Evolutionary conservation across 441 rosid species (phyloP).

Genomic region (Croton laevigatus): DNA sequence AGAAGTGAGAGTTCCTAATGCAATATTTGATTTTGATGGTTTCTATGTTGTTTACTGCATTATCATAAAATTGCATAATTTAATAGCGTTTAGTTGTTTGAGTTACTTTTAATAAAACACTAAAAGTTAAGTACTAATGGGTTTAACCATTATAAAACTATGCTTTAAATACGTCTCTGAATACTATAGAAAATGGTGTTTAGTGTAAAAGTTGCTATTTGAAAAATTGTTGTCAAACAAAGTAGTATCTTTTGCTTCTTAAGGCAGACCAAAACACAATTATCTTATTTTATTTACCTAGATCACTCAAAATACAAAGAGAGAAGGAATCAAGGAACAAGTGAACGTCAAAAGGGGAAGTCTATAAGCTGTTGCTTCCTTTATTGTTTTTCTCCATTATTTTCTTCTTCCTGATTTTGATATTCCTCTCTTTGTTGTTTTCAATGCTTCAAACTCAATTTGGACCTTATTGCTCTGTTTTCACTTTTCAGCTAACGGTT

Average conservation of each 20-base stretch:
- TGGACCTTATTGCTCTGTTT: constrained; percentile 10
- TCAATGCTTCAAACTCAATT: neutral
- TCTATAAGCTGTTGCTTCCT: neutral
- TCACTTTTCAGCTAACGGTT: constrained; percentile 68
- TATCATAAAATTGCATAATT: no score
- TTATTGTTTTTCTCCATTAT: neutral
- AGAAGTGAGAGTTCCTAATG: constrained; percentile 52
- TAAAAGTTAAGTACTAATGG: no score
- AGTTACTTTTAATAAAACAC: no score
- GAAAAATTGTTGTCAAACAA: no score
- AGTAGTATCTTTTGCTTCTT: neutral
- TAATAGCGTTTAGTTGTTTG: no score
- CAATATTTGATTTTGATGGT: constrained; percentile 13
- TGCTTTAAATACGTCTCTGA: no score
- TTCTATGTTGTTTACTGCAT: constrained; percentile 2
- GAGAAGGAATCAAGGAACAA: neutral
- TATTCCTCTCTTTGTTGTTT: neutral
- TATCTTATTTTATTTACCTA: neutral
- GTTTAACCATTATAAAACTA: no score
- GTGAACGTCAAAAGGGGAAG: neutral
- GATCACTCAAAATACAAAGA: neutral
- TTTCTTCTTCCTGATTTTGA: neutral
- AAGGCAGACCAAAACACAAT: neutral
- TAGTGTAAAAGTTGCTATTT: no score
- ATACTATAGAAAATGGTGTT: no score